Evolutionary conservation across 352 stramenopile species (phyloP).

Genomic region (Globisporangium nunn): DNA sequence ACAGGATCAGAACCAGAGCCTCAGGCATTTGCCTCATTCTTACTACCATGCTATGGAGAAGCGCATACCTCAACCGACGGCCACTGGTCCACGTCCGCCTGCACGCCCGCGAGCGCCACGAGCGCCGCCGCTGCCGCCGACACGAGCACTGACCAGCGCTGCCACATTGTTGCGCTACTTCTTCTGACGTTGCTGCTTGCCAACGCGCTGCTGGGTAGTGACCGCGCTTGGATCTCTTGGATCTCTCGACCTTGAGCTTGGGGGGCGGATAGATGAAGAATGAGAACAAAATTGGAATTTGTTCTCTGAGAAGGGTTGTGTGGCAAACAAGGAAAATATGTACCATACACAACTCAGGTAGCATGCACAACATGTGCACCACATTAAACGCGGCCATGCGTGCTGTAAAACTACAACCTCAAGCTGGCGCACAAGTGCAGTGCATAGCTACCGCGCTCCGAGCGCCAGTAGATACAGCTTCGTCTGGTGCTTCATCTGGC

Average conservation of each 20-base stretch:
- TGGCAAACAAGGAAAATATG: too few relatives aligned
- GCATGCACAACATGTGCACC: too few relatives aligned
- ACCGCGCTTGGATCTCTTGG: constrained; percentile 5
- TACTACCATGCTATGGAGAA: neutral
- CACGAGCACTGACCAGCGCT: neutral
- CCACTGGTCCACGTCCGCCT: constrained; percentile 74
- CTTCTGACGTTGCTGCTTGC: constrained; percentile 9
- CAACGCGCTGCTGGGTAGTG: neutral
- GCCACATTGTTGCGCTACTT: constrained; percentile 7
- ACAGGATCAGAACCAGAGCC: too few relatives aligned
- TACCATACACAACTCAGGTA: too few relatives aligned
- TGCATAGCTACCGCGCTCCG: constrained; percentile 5
- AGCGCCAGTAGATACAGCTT: constrained; percentile 71
- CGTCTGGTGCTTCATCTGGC: constrained; percentile 75
- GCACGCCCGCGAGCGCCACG: constrained; percentile 15
- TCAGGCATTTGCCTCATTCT: neutral
- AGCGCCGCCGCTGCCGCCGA: constrained; percentile 17
- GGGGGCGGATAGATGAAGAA: too few relatives aligned
- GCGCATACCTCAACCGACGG: constrained; percentile 65
- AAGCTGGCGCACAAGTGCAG: too few relatives aligned
- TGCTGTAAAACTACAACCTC: too few relatives aligned
- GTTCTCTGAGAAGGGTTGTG: too few relatives aligned
- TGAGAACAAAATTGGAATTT: too few relatives aligned
- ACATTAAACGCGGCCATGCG: too few relatives aligned
- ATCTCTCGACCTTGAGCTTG: neutral